Percentiles rank a stretch among this genome's conserved stretches.
Conservation (phyloP, 371 early-diverging fungal genomes). For the Syncephalis fuscata region DNA sequence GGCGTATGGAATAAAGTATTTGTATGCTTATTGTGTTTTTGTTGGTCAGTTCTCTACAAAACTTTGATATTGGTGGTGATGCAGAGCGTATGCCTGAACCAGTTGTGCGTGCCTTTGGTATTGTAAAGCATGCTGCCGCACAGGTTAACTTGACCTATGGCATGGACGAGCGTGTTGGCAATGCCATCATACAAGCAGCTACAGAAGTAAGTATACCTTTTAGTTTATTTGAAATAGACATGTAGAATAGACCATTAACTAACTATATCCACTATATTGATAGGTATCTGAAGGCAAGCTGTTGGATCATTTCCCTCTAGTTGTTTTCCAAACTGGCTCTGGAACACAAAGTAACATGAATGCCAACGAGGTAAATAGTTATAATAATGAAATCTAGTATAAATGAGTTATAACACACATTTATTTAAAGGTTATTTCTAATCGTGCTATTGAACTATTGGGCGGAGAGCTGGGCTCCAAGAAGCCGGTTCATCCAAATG, state of each 20-base stretch:
- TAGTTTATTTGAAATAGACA: too few species aligned
- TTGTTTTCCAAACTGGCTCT: slow-evolving; percentile 95
- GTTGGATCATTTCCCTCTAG: slow-evolving; percentile 85
- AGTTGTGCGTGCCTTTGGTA: slow-evolving; percentile 82
- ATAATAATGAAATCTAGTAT: neutral
- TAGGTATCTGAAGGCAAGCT: slow-evolving; percentile 77
- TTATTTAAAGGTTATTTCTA: slow-evolving; percentile 58
- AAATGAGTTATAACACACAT: neutral
- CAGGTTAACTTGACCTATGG: slow-evolving; percentile 78
- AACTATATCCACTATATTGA: neutral
- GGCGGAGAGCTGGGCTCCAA: slow-evolving; percentile 81
- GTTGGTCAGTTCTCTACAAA: slow-evolving; percentile 72
- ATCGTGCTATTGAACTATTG: slow-evolving; percentile 88
- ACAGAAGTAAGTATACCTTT: slow-evolving; percentile 39
- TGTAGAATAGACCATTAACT: neutral
- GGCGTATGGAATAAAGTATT: too few species aligned
- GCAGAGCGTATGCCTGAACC: slow-evolving; percentile 88
- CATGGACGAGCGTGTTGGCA: slow-evolving; percentile 53
- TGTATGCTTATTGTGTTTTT: too few species aligned
- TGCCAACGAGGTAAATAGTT: slow-evolving; percentile 40
- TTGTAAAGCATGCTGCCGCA: slow-evolving; percentile 87
- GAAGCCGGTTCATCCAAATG: slow-evolving; percentile 91
- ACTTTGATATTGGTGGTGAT: slow-evolving; percentile 90
- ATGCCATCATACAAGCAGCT: slow-evolving; percentile 75
- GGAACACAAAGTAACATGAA: slow-evolving; percentile 98